Base-by-base conservation (phyloP, 495 filamentous ascomycete genomes). In the Amorphotheca resinae region DNA sequence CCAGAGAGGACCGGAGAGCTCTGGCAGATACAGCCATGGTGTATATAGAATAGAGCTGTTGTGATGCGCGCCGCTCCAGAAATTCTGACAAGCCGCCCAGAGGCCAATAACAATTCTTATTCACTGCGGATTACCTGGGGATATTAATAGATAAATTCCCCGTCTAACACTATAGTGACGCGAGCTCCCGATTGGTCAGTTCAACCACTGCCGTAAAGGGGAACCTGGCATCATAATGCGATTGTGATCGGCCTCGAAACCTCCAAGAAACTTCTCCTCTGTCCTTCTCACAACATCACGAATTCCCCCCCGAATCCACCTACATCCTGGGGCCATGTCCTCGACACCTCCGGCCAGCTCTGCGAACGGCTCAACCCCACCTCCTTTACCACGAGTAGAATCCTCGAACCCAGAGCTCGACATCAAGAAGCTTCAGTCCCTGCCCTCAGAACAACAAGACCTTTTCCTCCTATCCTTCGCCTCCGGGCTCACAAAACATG, bases 391-490 rank as follows among this genome's bases (percentile, higher is more conserved):
- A 9, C 50, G 55, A 28, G 32, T 47, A 18, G 48, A 50, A 25
- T n/a, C 35, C 11, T 43, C 48, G 15, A 57, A 38, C 18, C 54
- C 54, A 9, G 54, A 91, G 66, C 79, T 99, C 56, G 87, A 99
- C 58, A 59, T 93, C 51, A 59, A 75, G 39, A 93, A 91, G 64
- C 77, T 99, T 38, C 81, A 93, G 62, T 74, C 83, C 36, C 78
- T 96, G 41, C 82, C 89, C 44, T 82, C 86, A 22, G 91, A 96
- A 66, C 89, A 99, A 57, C 93, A 96, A 61, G 87, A 95, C 53
- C 76, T 96, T 16, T 88, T 87, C 59, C 73, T 99, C 45, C 68
- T 96, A 40, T 93, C 80, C 32, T 95, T 95, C 59, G 80, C 87
- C 22, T 80, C 85, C 22, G 76, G 82, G 34, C 72, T 96, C 36